phyloP scores from a whole-genome alignment of 176 grass and related monocot species.

The Panicum miliaceum region DNA sequence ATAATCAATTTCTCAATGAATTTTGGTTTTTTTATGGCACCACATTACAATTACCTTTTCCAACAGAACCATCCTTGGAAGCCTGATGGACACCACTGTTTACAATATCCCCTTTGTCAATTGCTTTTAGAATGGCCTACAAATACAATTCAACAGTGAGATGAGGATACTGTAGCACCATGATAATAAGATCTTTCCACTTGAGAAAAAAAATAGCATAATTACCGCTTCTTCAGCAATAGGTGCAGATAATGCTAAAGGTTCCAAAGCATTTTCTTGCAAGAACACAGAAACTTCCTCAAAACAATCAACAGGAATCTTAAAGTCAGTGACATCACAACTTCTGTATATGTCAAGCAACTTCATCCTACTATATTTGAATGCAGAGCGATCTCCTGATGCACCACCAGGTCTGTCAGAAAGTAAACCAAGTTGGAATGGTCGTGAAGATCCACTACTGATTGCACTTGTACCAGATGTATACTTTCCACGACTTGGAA shows the following conservation, averaged over 20 bases:
- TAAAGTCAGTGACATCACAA: slow-evolving; percentile 70
- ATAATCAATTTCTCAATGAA: slow-evolving; percentile 35
- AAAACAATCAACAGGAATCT: slow-evolving; percentile 62
- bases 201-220: slow-evolving; percentile 31
- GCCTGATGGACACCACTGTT: slow-evolving; percentile 80
- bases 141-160: slow-evolving; percentile 38
- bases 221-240: slow-evolving; percentile 83
- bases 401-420: slow-evolving; percentile 75
- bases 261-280: slow-evolving; percentile 71
- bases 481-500: slow-evolving; percentile 64
- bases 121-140: slow-evolving; percentile 88
- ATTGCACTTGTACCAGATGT: slow-evolving; percentile 55
- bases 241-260: slow-evolving; percentile 85
- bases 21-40: slow-evolving; percentile 50
- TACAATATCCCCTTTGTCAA: slow-evolving; percentile 93
- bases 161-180: slow-evolving; percentile 18
- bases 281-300: slow-evolving; percentile 68
- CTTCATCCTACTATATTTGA: slow-evolving; percentile 98
- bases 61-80: slow-evolving; percentile 78
- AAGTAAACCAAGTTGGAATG: slow-evolving; percentile 57
- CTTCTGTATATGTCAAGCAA: slow-evolving; percentile 90
- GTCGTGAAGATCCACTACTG: slow-evolving; percentile 58
- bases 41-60: slow-evolving; percentile 58
- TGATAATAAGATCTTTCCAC: slow-evolving; percentile 27
- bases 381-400: slow-evolving; percentile 57